These are phyloP conservation scores for Pythium oligandrum DNA, from an alignment of 352 stramenopile genomes.

Conservation along the genomic window DNA sequence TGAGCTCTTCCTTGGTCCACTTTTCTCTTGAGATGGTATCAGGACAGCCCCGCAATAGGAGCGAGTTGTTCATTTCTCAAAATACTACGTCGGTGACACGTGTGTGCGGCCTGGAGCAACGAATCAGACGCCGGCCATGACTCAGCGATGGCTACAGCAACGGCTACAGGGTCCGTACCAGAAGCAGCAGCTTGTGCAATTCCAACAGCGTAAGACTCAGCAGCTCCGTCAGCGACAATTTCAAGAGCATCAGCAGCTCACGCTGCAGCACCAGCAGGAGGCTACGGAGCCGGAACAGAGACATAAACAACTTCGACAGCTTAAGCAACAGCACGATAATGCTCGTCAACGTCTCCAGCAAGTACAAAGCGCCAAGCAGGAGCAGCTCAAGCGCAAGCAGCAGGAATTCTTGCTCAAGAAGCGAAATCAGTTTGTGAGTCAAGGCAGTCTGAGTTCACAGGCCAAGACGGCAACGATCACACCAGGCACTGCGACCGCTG, in stretches of 20 bases:
- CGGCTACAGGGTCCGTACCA: slow-evolving; percentile 80
- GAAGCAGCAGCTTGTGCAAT: slow-evolving; percentile 62
- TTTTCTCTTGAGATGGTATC: no score
- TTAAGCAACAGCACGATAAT: slow-evolving; percentile 72
- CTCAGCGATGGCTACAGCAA: slow-evolving; percentile 69
- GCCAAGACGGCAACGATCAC: background rate
- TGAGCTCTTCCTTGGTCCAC: no score
- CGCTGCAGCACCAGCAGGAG: slow-evolving; percentile 66
- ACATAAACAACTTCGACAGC: slow-evolving; percentile 35
- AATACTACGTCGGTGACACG: no score
- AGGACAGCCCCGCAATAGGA: no score
- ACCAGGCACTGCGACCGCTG: slow-evolving; percentile 13
- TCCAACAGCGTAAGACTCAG: slow-evolving; percentile 74
- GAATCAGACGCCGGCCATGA: slow-evolving; percentile 2
- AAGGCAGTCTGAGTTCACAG: slow-evolving; percentile 19
- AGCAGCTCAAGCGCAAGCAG: slow-evolving; percentile 77
- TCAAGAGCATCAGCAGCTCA: slow-evolving; percentile 68
- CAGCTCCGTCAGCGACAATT: slow-evolving; percentile 72
- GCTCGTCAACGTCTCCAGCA: slow-evolving; percentile 61
- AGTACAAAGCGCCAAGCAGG: slow-evolving; percentile 75
- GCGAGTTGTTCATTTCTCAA: no score
- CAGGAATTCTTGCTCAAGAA: slow-evolving; percentile 78
- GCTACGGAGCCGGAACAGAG: slow-evolving; percentile 49
- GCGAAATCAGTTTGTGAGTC: slow-evolving; percentile 61
- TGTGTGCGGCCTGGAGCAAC: no score